These are phyloP conservation scores for Coffea eugenioides DNA, from an alignment of 257 asterid genomes.

Conservation along the genomic window DNA sequence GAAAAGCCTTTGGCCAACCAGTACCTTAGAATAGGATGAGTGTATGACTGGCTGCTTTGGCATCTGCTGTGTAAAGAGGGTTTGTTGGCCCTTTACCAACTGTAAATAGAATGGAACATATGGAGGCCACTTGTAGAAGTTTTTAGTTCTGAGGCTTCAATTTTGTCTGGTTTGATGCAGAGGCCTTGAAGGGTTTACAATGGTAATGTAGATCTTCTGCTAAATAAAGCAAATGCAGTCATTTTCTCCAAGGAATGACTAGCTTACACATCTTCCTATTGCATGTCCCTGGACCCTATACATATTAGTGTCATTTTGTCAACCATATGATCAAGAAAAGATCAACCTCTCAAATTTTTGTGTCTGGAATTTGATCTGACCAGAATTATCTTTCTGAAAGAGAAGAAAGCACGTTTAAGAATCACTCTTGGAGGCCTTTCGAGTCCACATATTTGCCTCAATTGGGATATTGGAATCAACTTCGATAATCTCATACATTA, in stretches of 20 bases:
- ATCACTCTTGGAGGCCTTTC: not conserved
- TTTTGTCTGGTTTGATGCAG: conserved; percentile 13
- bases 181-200: not conserved
- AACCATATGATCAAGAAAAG: not conserved
- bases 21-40: conserved; percentile 35
- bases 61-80: conserved; percentile 10
- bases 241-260: not conserved
- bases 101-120: conserved; percentile 31
- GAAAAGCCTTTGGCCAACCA: conserved; percentile 62
- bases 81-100: not conserved
- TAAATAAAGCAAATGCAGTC: too few species aligned
- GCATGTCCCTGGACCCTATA: not conserved
- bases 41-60: not conserved
- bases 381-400: not conserved
- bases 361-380: too few species aligned
- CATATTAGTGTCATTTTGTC: not conserved
- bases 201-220: not conserved
- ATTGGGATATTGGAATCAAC: too few species aligned
- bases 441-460: too few species aligned
- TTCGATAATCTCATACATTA: not conserved
- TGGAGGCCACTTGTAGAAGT: not conserved
- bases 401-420: not conserved
- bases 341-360: not conserved
- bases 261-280: not conserved
- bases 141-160: conserved; percentile 8